A percentile compares a stretch with the other conserved stretches of the same genome.
phyloP scores from a whole-genome alignment of 2,329 filamentous ascomycete genomes.

The Talaromyces rugulosus region DNA sequence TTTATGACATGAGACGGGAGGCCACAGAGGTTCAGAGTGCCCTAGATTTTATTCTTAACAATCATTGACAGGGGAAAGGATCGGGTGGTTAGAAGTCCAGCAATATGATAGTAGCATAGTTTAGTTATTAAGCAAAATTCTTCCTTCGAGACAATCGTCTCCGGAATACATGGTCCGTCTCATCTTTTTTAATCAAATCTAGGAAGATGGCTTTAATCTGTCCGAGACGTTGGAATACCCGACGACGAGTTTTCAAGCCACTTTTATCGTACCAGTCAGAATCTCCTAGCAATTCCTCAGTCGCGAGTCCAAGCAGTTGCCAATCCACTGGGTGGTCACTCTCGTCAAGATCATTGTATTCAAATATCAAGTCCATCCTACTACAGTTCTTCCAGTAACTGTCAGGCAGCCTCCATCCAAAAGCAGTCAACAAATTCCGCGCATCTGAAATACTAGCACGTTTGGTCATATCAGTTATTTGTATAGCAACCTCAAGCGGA shows the following conservation, averaged over 20 bases:
- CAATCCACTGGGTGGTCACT: neutral
- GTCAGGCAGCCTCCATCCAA: constrained; percentile 12
- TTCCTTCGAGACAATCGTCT: neutral
- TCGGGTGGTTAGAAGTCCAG: no score
- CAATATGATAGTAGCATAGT: neutral
- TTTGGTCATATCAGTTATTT: constrained; percentile 5
- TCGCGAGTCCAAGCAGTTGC: neutral
- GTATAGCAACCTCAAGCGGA: constrained; percentile 9
- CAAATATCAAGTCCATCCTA: constrained; percentile 12
- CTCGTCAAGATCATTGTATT: constrained; percentile 10
- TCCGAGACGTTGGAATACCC: constrained; percentile 5
- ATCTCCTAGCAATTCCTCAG: constrained; percentile 8
- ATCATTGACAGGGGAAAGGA: neutral
- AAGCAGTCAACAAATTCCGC: constrained; percentile 11
- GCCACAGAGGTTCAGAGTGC: neutral
- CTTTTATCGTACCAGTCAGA: constrained; percentile 1
- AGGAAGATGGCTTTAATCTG: constrained; percentile 2
- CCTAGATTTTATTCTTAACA: neutral
- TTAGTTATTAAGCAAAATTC: neutral
- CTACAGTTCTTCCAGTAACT: constrained; percentile 11
- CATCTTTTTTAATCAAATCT: constrained; percentile 6
- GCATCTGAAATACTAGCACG: constrained; percentile 3
- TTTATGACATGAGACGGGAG: neutral
- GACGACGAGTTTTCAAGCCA: constrained; percentile 9
- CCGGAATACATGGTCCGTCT: neutral